A percentile compares a stretch with the other conserved stretches of the same genome.
Conservation (phyloP, 371 early-diverging fungal genomes). For the Actinomucor elegans region DNA sequence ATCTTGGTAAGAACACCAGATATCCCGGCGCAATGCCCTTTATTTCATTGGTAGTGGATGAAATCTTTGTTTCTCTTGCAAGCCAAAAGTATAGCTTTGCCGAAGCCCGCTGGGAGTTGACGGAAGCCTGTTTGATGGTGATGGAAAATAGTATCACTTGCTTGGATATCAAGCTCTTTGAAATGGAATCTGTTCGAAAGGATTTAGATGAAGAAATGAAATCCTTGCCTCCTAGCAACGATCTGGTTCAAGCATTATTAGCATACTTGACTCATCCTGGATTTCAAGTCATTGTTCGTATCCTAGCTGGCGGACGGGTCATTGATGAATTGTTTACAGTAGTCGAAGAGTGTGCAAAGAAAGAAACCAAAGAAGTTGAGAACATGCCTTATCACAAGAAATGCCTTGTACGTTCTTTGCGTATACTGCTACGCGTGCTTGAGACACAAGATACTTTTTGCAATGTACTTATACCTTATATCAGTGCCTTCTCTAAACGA, state of each 20-base stretch:
- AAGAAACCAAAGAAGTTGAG: slow-evolving; percentile 40
- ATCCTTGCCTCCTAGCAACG: not conserved
- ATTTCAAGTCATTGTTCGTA: slow-evolving; percentile 75
- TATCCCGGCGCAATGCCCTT: slow-evolving; percentile 80
- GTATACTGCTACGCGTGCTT: slow-evolving; percentile 67
- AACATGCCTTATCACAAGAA: slow-evolving; percentile 22
- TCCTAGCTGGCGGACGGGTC: slow-evolving; percentile 78
- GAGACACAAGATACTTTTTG: slow-evolving; percentile 69
- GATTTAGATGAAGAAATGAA: not conserved
- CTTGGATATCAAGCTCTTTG: slow-evolving; percentile 61
- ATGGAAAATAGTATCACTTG: slow-evolving; percentile 79
- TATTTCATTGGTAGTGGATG: slow-evolving; percentile 77
- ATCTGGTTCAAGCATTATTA: slow-evolving; percentile 4
- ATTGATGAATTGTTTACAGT: slow-evolving; percentile 67
- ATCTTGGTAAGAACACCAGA: slow-evolving; percentile 64
- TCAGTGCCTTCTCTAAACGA: slow-evolving; percentile 31
- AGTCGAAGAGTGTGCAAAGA: slow-evolving; percentile 59
- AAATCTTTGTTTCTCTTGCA: slow-evolving; percentile 73
- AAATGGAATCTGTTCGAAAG: slow-evolving; percentile 19
- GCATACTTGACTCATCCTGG: slow-evolving; percentile 72
- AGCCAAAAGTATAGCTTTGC: slow-evolving; percentile 66
- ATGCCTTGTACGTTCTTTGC: slow-evolving; percentile 56
- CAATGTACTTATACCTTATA: slow-evolving; percentile 64
- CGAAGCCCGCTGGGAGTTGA: slow-evolving; percentile 78
- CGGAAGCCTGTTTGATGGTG: slow-evolving; percentile 70